A percentile compares a stretch with the other conserved stretches of the same genome.
Conservation (phyloP, 805 yeast genomes). For the Trichomonascus vanleenenianus region DNA sequence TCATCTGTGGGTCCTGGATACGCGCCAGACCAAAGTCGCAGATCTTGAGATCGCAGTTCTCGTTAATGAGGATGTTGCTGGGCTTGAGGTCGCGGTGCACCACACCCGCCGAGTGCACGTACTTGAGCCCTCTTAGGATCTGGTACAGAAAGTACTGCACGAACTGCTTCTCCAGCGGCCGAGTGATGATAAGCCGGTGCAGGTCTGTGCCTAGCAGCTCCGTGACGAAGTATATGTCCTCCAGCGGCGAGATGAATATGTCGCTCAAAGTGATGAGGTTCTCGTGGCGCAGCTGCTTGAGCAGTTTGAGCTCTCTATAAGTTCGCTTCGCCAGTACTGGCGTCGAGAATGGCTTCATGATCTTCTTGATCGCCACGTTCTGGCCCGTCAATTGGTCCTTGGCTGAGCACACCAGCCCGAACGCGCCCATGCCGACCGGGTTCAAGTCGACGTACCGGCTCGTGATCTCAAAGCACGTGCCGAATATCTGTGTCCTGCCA, state of each 20-base stretch:
- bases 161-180: conserved; percentile 94
- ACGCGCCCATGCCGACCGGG: conserved; percentile 99
- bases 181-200: conserved; percentile 79
- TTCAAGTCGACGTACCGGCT: conserved; percentile 73
- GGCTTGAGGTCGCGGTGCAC: conserved; percentile 88
- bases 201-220: conserved; percentile 96
- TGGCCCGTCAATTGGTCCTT: conserved; percentile 83
- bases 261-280: conserved; percentile 66
- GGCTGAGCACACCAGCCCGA: conserved; percentile 96
- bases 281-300: conserved; percentile 91
- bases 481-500: conserved; percentile 79
- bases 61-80: conserved; percentile 69
- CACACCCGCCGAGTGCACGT: conserved; percentile 88
- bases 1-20: conserved; percentile 98
- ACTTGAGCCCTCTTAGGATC: conserved; percentile 77
- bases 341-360: conserved; percentile 94
- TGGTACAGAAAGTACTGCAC: conserved; percentile 96
- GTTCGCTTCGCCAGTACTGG: conserved; percentile 94
- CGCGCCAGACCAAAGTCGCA: conserved; percentile 95
- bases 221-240: conserved; percentile 91
- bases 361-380: conserved; percentile 94
- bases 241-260: conserved; percentile 87
- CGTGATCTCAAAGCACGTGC: conserved; percentile 91
- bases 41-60: conserved; percentile 83
- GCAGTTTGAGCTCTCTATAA: conserved; percentile 85